Evolutionary conservation across 768 basidiomycete species (phyloP).

Genomic region (Sporobolomyces pararoseus): DNA sequence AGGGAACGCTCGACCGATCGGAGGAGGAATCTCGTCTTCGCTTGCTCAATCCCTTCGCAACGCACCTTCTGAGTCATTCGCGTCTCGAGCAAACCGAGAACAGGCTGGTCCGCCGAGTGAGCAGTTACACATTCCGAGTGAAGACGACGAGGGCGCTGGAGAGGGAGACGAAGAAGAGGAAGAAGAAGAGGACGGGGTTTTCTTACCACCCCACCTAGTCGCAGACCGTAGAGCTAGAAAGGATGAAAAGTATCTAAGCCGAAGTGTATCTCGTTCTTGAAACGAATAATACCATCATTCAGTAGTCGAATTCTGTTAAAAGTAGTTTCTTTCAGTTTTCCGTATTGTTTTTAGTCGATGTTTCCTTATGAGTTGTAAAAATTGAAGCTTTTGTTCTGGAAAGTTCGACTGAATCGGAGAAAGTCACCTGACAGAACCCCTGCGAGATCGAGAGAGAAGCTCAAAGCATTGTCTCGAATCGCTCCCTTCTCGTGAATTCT

Average conservation of each 20-base stretch:
- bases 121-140: constrained; percentile 2
- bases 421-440: neutral
- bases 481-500: too few species aligned
- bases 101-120: neutral
- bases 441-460: too few species aligned
- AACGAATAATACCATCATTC: neutral
- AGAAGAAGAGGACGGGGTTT: constrained; percentile 27
- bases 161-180: constrained; percentile 19
- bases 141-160: constrained; percentile 10
- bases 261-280: constrained; percentile 31
- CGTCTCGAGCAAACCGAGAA: neutral
- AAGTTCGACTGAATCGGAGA: too few species aligned
- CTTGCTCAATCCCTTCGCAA: constrained; percentile 18
- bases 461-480: neutral
- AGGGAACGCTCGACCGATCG: neutral
- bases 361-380: too few species aligned
- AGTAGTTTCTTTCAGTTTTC: neutral
- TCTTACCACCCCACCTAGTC: constrained; percentile 35
- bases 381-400: too few species aligned
- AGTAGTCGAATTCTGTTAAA: neutral
- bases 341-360: too few species aligned
- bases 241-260: constrained; percentile 31
- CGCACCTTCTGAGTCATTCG: constrained; percentile 8
- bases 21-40: constrained; percentile 1
- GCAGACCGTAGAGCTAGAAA: neutral